Base-by-base conservation (phyloP, 306 rosid genomes). In the Alnus rubra region DNA sequence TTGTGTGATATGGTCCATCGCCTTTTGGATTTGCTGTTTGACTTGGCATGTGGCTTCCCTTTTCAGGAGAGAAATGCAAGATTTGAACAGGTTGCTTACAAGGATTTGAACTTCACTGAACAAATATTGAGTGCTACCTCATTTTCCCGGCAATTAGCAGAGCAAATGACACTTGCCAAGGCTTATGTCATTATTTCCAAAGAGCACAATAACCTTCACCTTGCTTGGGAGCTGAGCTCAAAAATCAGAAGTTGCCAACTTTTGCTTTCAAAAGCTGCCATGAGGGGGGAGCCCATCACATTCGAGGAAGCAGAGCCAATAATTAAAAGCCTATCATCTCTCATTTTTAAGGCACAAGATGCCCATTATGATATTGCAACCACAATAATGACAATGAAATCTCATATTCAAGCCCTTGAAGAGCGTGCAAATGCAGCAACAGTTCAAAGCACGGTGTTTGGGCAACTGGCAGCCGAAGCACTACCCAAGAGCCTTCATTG, bases 361-460 rank as follows among this genome's bases (percentile, higher is more conserved):
- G 87, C 95, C 54, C 99, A 96, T 81, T 93, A 96, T 74, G 99
- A 96, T 80, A 89, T 96, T 81, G 97, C 98, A 53, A 96, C 98
- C 73, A 96, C 99, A 81, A 93, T 96, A 83, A 88, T 91, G 87
- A 96, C 99, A 2, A 93, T 96, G 99, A 96, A 93, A 85, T 91
- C 94, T 16, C 99, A 96, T 84, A 93, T 96, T 78, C 99, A 90
- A 87, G 99, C 99, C 83, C 96, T 96, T 42, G 99, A 93, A 88
- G 98, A 90, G 83, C 98, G 97, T 62, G 97, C 98, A 47, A 88
- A 89, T 80, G 98, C 97, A 35, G 98, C 98, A 70, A 84, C 90
- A 28, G 94, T 93, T 65, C 99, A 96, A 82, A 93, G 98, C 78
- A 85, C 92, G 0, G 91, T 91, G 72, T 96, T 96, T 77, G 98